Evolutionary conservation across 257 asterid genomes (phyloP).

Genomic region (Lycium barbarum): DNA sequence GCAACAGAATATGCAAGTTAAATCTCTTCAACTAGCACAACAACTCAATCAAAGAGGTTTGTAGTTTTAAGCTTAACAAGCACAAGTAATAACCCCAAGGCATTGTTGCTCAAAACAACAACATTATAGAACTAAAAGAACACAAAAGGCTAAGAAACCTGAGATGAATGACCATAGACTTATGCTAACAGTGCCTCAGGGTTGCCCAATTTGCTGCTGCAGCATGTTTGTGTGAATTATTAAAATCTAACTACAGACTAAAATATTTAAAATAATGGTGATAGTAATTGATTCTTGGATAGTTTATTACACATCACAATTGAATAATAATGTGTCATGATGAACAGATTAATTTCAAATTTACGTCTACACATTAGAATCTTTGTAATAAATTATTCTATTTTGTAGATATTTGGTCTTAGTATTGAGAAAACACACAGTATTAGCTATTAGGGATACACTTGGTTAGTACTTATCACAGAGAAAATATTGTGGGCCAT

Average conservation of each 20-base stretch:
- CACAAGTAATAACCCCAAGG: neutral
- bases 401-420: neutral
- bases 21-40: neutral
- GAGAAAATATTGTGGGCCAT: slow-evolving; percentile 9
- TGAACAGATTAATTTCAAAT: neutral
- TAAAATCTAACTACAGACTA: neutral
- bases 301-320: neutral
- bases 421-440: neutral
- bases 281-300: neutral
- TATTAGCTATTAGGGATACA: slow-evolving; percentile 15
- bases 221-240: no score
- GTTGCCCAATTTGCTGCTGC: neutral
- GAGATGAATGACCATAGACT: neutral
- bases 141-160: no score
- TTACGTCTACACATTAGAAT: neutral
- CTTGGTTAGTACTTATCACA: neutral
- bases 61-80: no score
- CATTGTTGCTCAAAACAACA: neutral
- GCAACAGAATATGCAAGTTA: neutral
- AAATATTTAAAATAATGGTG: neutral
- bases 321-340: slow-evolving; percentile 1
- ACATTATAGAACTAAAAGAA: neutral
- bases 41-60: neutral
- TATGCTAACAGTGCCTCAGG: neutral
- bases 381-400: neutral